Evolutionary conservation across 805 yeast genomes (phyloP), one percentile per base, ranked within the genome.

Genomic region (Saturnispora halmiae): DNA sequence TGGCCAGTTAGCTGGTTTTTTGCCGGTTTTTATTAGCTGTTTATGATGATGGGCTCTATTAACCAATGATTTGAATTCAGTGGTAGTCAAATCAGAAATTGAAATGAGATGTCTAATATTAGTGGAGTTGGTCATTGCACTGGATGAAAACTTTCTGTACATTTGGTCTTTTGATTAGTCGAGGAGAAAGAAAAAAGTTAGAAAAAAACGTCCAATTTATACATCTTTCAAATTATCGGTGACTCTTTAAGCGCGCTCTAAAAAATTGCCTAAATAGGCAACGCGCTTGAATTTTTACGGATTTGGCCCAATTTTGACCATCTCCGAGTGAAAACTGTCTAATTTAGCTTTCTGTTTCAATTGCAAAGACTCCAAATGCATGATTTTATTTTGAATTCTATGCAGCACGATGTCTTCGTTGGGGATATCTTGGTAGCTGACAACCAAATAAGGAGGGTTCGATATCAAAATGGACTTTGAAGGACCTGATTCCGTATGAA

Each of bases 11-110:
- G 67, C 51, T 9, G 60, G 53, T 20, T 63, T 57, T 38, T 70
- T 61, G n/a, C 78, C 75, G 4, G 70, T 58, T 53, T 75, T 77
- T 58, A 82, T 76, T 28, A 75, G 63, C 4, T 61, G 49, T 58
- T 92, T 90, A 63, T 73, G 84, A 42, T 67, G 50, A 38, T 71
- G 70, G 2, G 96, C 96, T 56, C 85, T 78, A 42, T 70, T 61
- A 6, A 92, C 88, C 39, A 92, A 69, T 6, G 75, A 64, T 25
- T 69, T 59, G 46, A 92, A 77, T 61, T 92, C 98, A 18, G 70
- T 63, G 40, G 79, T 72, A 6, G 83, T 59, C 43, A 92, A 70
- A 53, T 87, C 94, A 19, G 82, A 75, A 52, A 87, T 92, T 21
- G 85, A 82, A 18, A 84, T 72, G 55, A 92, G 69, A 59, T 90